These are phyloP conservation scores for Thymus mandschuricus DNA, from an alignment of 257 asterid species.

Conservation along the genomic window DNA sequence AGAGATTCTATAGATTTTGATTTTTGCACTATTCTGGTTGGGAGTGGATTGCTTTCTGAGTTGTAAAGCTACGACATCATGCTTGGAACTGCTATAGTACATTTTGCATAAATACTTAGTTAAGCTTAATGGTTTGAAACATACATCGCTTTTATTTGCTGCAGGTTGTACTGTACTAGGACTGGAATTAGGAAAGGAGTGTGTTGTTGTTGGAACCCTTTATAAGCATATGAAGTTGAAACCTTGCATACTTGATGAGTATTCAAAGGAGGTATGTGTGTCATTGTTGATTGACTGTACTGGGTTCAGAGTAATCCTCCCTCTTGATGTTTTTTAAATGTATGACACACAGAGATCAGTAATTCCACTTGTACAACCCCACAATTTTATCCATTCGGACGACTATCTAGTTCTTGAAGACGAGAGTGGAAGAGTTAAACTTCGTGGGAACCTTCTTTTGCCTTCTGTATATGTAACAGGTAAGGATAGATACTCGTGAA, in stretches of 20 bases:
- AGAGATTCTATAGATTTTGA: constrained; percentile 2
- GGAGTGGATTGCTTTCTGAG: constrained; percentile 19
- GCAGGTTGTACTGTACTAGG: constrained; percentile 92
- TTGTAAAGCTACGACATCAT: not conserved
- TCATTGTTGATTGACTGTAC: constrained; percentile 13
- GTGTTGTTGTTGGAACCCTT: constrained; percentile 87
- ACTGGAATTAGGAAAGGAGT: constrained; percentile 79
- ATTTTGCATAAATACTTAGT: not conserved
- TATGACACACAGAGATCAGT: constrained; percentile 69
- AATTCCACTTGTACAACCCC: constrained; percentile 69
- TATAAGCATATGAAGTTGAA: constrained; percentile 96
- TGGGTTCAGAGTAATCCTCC: constrained; percentile 20
- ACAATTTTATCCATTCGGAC: constrained; percentile 71
- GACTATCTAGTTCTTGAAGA: constrained; percentile 89
- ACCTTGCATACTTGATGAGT: constrained; percentile 89
- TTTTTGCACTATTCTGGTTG: not conserved
- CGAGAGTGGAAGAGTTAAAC: constrained; percentile 96
- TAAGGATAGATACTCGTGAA: constrained; percentile 35
- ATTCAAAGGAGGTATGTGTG: constrained; percentile 82
- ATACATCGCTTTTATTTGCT: constrained; percentile 30
- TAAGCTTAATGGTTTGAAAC: constrained; percentile 25
- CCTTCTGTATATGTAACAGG: constrained; percentile 92
- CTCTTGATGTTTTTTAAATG: constrained; percentile 19
- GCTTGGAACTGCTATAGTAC: not conserved
- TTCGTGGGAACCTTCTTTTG: constrained; percentile 57